Evolutionary conservation across 1,284 basidiomycete species (phyloP).

Genomic region (Tranzscheliella williamsii): DNA sequence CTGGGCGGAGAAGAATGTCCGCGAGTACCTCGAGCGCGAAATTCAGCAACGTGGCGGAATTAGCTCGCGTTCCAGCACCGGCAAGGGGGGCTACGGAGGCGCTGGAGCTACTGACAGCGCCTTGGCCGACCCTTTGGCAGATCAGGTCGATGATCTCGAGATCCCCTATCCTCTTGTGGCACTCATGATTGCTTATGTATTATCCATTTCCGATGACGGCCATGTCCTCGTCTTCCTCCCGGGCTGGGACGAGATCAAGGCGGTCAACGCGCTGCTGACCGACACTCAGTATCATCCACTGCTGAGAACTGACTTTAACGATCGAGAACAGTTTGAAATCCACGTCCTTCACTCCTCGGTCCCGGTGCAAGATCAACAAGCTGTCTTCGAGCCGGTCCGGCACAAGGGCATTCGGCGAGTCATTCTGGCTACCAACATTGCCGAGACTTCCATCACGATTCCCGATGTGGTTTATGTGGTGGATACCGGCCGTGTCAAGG

Average conservation of each 20-base stretch:
- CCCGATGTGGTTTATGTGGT: conserved; percentile 95
- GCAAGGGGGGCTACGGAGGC: conserved; percentile 8
- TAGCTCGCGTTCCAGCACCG: conserved; percentile 5
- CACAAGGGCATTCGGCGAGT: conserved; percentile 71
- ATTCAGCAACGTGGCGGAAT: conserved; percentile 36
- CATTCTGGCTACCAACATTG: conserved; percentile 93
- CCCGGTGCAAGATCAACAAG: conserved; percentile 85
- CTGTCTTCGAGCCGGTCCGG: conserved; percentile 70
- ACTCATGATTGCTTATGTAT: conserved; percentile 77
- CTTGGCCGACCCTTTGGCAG: conserved; percentile 43
- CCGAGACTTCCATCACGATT: conserved; percentile 84
- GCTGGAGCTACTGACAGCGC: conserved; percentile 23
- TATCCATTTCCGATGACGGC: conserved; percentile 76
- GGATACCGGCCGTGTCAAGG: conserved; percentile 85
- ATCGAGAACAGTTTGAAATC: conserved; percentile 68
- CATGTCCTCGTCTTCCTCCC: conserved; percentile 90
- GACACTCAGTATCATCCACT: conserved; percentile 65
- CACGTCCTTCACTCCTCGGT: conserved; percentile 90
- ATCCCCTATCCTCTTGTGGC: conserved; percentile 82
- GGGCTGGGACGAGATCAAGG: conserved; percentile 88
- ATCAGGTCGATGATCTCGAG: conserved; percentile 72
- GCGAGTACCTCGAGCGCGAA: conserved; percentile 76
- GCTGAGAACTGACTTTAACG: conserved; percentile 48
- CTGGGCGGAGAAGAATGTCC: conserved; percentile 74
- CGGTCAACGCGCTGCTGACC: conserved; percentile 73